These are phyloP conservation scores for Aspergillus sp. DNA, from an alignment of 2,329 filamentous ascomycete species.

Conservation along the genomic window DNA sequence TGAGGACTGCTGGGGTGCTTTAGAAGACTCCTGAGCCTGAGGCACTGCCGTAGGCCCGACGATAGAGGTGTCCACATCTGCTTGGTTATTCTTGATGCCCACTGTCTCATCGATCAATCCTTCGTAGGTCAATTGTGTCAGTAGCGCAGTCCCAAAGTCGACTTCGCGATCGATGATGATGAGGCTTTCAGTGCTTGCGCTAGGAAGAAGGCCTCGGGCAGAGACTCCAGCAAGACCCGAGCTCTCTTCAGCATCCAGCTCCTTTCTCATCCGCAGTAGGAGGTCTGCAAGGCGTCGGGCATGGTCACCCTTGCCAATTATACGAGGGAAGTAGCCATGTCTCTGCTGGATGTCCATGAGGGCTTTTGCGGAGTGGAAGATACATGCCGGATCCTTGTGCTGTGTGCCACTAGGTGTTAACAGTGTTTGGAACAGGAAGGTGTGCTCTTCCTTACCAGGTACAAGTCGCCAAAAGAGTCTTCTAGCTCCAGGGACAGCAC, in stretches of 20 bases:
- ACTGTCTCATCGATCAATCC: slow-evolving; percentile 93
- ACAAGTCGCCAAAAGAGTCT: slow-evolving; percentile 82
- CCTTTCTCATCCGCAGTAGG: slow-evolving; percentile 86
- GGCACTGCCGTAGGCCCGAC: slow-evolving; percentile 67
- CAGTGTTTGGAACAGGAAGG: neutral
- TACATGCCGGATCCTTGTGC: slow-evolving; percentile 86
- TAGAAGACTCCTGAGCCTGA: slow-evolving; percentile 57
- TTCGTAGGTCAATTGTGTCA: slow-evolving; percentile 96
- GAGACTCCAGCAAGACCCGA: slow-evolving; percentile 58
- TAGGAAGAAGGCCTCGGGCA: slow-evolving; percentile 72
- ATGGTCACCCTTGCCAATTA: slow-evolving; percentile 94
- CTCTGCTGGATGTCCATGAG: slow-evolving; percentile 92
- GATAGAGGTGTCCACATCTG: slow-evolving; percentile 87
- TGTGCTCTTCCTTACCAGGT: slow-evolving; percentile 58
- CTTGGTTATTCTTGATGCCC: slow-evolving; percentile 86
- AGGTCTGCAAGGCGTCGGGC: slow-evolving; percentile 86
- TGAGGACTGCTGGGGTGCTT: slow-evolving; percentile 48
- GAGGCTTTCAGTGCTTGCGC: slow-evolving; percentile 82
- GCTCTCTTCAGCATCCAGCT: slow-evolving; percentile 78
- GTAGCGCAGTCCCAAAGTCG: slow-evolving; percentile 85
- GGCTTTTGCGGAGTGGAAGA: slow-evolving; percentile 84
- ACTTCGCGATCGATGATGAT: slow-evolving; percentile 95
- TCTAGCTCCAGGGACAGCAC: slow-evolving; percentile 88
- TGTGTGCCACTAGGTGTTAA: slow-evolving; percentile 26
- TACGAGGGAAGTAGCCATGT: slow-evolving; percentile 89